These are phyloP conservation scores for Aspergillus sp. DNA, from an alignment of 2,329 filamentous ascomycete species.

Conservation along the genomic window DNA sequence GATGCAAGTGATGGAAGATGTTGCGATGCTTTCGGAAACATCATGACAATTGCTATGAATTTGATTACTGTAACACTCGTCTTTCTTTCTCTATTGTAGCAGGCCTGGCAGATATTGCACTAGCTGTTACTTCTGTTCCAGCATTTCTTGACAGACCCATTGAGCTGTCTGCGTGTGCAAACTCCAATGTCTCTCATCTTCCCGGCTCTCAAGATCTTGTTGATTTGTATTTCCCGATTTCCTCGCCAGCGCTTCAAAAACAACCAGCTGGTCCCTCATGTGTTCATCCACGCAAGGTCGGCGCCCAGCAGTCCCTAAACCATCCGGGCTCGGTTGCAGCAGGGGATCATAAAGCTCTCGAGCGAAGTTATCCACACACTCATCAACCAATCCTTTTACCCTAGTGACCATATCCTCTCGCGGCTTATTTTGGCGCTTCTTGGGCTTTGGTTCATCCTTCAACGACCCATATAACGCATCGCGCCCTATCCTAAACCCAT, in stretches of 20 bases:
- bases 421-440: conserved; percentile 1
- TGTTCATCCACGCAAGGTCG: conserved; percentile 53
- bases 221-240: conserved; percentile 13
- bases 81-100: background rate
- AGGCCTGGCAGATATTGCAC: background rate
- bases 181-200: conserved; percentile 34
- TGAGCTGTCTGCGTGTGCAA: conserved; percentile 45
- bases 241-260: conserved; percentile 58
- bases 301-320: background rate
- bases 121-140: conserved; percentile 18
- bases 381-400: conserved; percentile 40
- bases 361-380: conserved; percentile 46
- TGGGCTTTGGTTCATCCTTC: background rate
- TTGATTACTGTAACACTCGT: background rate
- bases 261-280: conserved; percentile 59
- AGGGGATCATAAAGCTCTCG: conserved; percentile 45
- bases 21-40: background rate
- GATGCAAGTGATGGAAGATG: conserved; percentile 4
- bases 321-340: background rate
- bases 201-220: conserved; percentile 16
- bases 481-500: conserved; percentile 50
- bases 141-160: conserved; percentile 45
- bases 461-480: conserved; percentile 50
- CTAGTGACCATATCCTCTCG: conserved; percentile 16
- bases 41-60: background rate